These are phyloP conservation scores for Metschnikowia anglica DNA, from an alignment of 805 yeast species.

Conservation along the genomic window DNA sequence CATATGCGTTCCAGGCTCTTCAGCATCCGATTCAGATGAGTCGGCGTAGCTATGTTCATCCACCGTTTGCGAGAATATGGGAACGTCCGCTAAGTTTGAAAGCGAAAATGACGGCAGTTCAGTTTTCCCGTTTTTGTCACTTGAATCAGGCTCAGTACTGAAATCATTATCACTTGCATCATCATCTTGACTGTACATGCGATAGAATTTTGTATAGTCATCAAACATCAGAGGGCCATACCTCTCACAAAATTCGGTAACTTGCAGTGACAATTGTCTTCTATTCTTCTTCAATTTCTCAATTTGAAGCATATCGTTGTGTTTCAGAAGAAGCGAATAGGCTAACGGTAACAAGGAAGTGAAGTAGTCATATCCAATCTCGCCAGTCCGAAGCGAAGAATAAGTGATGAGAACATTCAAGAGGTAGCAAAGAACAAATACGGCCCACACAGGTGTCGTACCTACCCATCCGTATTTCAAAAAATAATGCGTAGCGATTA, in stretches of 20 bases:
- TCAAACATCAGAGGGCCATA: conserved; percentile 41
- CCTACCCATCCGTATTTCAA: conserved; percentile 16
- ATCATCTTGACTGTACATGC: conserved; percentile 20
- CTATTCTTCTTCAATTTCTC: conserved; percentile 32
- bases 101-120: conserved; percentile 13
- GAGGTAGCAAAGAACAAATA: conserved; percentile 34
- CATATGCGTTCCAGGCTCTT: background rate
- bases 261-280: conserved; percentile 27
- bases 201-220: conserved; percentile 35
- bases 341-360: conserved; percentile 40
- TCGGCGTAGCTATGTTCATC: conserved; percentile 6
- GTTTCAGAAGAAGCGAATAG: conserved; percentile 32
- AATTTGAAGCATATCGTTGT: conserved; percentile 31
- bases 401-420: conserved; percentile 42
- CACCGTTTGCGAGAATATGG: conserved; percentile 27
- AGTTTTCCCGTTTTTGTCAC: background rate
- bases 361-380: conserved; percentile 42
- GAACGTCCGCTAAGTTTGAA: conserved; percentile 29
- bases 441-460: conserved; percentile 16
- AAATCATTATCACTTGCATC: conserved; percentile 1
- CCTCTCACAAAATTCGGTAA: conserved; percentile 35
- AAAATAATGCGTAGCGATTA: conserved; percentile 28
- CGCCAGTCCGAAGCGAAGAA: conserved; percentile 43
- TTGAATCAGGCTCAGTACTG: background rate
- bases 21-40: conserved; percentile 5